Evolutionary conservation across 164 flowering plant species (phyloP).

Genomic region (Stephania cephalantha): DNA sequence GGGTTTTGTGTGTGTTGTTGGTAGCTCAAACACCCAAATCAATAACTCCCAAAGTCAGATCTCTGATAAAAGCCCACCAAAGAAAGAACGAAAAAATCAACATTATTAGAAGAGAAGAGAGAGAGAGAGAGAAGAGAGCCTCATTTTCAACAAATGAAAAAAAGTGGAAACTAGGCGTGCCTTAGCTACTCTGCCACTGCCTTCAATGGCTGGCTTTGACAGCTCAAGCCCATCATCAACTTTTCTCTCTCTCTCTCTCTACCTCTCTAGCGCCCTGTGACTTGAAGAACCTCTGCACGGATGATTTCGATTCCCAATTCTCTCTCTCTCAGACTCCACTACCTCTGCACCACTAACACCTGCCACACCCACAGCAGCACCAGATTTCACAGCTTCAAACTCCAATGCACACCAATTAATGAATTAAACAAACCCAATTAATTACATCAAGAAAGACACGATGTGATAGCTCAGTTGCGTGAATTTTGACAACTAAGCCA

Average conservation of each 20-base stretch:
- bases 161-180: not conserved
- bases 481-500: too few relatives aligned
- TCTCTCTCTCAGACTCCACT: not conserved
- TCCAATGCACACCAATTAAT: conserved; percentile 11
- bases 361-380: not conserved
- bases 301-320: not conserved
- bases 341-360: not conserved
- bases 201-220: not conserved
- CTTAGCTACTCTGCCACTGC: not conserved
- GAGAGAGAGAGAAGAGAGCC: not conserved
- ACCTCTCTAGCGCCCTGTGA: too few relatives aligned
- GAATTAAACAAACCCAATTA: not conserved
- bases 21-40: not conserved
- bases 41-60: not conserved
- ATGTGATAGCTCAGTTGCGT: too few relatives aligned
- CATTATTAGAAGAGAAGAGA: not conserved
- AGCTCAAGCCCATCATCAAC: not conserved
- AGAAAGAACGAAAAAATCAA: not conserved
- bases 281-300: not conserved
- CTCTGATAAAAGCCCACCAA: conserved; percentile 1
- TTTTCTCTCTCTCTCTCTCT: not conserved
- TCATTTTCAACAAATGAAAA: not conserved
- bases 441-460: not conserved
- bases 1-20: not conserved
- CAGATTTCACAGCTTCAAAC: conserved; percentile 9